Evolutionary conservation across 2,329 filamentous ascomycete genomes (phyloP).

Genomic region (Cladophialophora exuberans): DNA sequence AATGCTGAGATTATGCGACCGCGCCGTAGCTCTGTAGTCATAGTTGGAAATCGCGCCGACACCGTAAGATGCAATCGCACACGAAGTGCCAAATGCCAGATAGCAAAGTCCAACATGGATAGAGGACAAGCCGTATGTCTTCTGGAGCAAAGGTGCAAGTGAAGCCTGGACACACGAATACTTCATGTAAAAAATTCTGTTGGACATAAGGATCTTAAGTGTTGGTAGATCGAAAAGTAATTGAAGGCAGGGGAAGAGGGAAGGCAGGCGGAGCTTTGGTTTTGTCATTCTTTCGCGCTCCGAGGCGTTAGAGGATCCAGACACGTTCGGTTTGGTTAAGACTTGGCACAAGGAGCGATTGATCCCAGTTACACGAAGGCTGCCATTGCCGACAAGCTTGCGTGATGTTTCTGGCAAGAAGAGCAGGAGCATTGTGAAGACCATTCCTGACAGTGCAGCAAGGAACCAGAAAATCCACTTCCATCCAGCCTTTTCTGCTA

Average conservation of each 20-base stretch:
- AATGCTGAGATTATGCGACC: conserved; percentile 42
- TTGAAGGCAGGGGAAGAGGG: background rate
- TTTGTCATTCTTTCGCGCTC: background rate
- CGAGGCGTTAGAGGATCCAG: background rate
- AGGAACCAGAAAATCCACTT: conserved; percentile 47
- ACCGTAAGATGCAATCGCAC: background rate
- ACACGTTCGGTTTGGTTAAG: background rate
- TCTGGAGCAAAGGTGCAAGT: conserved; percentile 42
- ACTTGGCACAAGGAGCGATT: background rate
- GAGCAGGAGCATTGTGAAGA: background rate
- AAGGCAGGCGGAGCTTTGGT: background rate
- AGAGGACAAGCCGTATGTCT: conserved; percentile 44
- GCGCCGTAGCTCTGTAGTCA: conserved; percentile 42
- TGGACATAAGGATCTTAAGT: conserved; percentile 41
- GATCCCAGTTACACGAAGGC: background rate
- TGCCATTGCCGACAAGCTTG: background rate
- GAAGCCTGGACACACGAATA: conserved; percentile 49
- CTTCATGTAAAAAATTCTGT: conserved; percentile 44
- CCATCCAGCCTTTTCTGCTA: conserved; percentile 46
- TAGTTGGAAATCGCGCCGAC: conserved; percentile 44
- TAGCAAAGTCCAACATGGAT: conserved; percentile 48
- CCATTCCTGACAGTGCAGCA: background rate
- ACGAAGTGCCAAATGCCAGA: conserved; percentile 43
- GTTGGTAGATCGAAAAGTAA: background rate
- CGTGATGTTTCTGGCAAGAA: background rate